phyloP scores from a whole-genome alignment of 805 yeast genomes.

The Suhomyces xylopsoci region DNA sequence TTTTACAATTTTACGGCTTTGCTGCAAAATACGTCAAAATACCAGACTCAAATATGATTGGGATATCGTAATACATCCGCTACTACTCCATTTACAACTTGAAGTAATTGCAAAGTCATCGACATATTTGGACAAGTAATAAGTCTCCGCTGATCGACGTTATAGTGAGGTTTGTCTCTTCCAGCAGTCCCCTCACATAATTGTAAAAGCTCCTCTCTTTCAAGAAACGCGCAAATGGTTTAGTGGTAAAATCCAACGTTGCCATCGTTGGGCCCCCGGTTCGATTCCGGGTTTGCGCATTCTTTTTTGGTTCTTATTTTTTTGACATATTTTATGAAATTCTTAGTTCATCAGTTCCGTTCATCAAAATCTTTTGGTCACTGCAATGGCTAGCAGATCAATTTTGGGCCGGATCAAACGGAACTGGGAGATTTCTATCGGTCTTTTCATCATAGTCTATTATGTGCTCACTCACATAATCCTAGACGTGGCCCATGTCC shows the following conservation, averaged over 20 bases:
- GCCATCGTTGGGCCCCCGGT: constrained; percentile 4
- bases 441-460: constrained; percentile 17
- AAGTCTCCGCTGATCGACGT: no score
- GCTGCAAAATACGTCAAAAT: no score
- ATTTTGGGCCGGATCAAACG: background rate
- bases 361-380: background rate
- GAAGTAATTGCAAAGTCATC: no score
- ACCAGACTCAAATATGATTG: no score
- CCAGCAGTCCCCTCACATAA: no score
- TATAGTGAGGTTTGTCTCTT: no score
- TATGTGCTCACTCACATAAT: constrained; percentile 18
- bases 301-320: background rate
- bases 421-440: constrained; percentile 26
- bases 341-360: background rate
- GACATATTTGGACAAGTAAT: no score
- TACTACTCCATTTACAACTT: no score
- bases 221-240: constrained; percentile 1
- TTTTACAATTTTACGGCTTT: no score
- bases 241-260: constrained; percentile 3
- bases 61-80: no score
- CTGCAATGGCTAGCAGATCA: background rate
- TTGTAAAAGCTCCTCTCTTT: no score
- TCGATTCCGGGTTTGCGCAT: constrained; percentile 5
- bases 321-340: background rate
- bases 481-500: constrained; percentile 11